Percentiles rank a stretch among this genome's conserved stretches.
Conservation (phyloP, 768 basidiomycete genomes). For the Tricholoma saponaceum region DNA sequence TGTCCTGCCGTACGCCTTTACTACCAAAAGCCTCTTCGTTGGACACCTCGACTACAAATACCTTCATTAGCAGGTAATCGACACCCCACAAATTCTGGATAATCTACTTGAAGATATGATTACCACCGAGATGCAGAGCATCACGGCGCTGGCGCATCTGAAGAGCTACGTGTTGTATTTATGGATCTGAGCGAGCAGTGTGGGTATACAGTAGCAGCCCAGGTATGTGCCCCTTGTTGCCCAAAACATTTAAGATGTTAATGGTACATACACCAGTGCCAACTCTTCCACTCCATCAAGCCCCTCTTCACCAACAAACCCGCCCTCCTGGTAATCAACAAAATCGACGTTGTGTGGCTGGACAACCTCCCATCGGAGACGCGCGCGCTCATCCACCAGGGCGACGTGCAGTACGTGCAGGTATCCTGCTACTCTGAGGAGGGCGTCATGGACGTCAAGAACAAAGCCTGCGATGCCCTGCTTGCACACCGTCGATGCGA, state of each 20-base stretch:
- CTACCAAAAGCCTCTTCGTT: conserved; percentile 97
- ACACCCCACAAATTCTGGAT: conserved; percentile 97
- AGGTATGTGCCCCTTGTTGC: conserved; percentile 47
- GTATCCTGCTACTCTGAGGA: conserved; percentile 96
- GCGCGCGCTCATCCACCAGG: conserved; percentile 65
- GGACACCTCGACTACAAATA: conserved; percentile 99
- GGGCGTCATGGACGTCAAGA: conserved; percentile 96
- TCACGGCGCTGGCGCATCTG: conserved; percentile 94
- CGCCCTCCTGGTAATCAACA: conserved; percentile 93
- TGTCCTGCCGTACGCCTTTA: conserved; percentile 99
- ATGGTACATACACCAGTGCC: conserved; percentile 54
- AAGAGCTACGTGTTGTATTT: conserved; percentile 92
- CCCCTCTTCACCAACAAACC: conserved; percentile 95
- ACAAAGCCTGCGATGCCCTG: conserved; percentile 91
- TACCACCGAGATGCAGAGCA: conserved; percentile 99
- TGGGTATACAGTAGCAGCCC: conserved; percentile 95
- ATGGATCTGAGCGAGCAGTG: conserved; percentile 99
- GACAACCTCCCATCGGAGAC: conserved; percentile 78
- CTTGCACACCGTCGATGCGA: conserved; percentile 92
- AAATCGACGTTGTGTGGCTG: conserved; percentile 89
- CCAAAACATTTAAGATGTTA: not conserved
- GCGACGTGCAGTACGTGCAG: conserved; percentile 72
- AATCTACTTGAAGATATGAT: conserved; percentile 99
- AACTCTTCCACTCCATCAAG: conserved; percentile 99
- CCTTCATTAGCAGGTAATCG: conserved; percentile 99